A percentile compares a stretch with the other conserved stretches of the same genome.
phyloP scores from a whole-genome alignment of 257 asterid genomes.

The Jasminum sambac region DNA sequence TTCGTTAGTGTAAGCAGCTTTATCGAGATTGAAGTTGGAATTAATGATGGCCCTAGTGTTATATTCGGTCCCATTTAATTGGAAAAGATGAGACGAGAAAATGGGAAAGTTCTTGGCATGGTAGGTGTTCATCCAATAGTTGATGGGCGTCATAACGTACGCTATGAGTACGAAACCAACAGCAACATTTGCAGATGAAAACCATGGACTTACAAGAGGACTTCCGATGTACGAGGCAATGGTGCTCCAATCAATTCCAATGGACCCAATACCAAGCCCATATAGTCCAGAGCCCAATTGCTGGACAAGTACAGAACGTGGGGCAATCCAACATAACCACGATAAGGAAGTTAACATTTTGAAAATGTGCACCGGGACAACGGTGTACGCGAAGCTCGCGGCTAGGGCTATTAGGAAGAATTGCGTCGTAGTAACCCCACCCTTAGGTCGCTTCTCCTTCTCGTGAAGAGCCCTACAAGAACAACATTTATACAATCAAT shows the following conservation, averaged over 20 bases:
- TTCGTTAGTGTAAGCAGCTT: slow-evolving; percentile 29
- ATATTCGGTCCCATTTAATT: slow-evolving; percentile 28
- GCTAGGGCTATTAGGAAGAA: slow-evolving; percentile 44
- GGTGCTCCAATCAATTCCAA: slow-evolving; percentile 49
- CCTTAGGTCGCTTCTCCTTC: slow-evolving; percentile 39
- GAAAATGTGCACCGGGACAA: slow-evolving; percentile 44
- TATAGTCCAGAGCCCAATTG: slow-evolving; percentile 51
- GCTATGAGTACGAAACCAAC: slow-evolving; percentile 34
- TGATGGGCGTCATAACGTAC: slow-evolving; percentile 39
- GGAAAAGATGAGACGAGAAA: slow-evolving; percentile 34
- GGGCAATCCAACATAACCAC: slow-evolving; percentile 56
- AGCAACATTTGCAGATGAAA: slow-evolving; percentile 44
- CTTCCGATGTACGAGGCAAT: slow-evolving; percentile 47
- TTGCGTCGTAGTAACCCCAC: slow-evolving; percentile 37
- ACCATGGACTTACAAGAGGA: slow-evolving; percentile 62
- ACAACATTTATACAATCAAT: background rate
- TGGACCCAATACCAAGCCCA: slow-evolving; percentile 47
- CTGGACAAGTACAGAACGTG: slow-evolving; percentile 35
- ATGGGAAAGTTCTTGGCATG: slow-evolving; percentile 52
- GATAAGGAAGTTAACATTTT: slow-evolving; percentile 38
- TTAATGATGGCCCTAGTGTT: slow-evolving; percentile 26
- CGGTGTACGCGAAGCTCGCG: slow-evolving; percentile 38
- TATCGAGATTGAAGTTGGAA: slow-evolving; percentile 41
- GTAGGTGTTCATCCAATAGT: slow-evolving; percentile 50
- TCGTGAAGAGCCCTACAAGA: slow-evolving; percentile 49